Evolutionary conservation across 2,329 filamentous ascomycete species (phyloP).

Genomic region (Colletotrichum plurivorum): DNA sequence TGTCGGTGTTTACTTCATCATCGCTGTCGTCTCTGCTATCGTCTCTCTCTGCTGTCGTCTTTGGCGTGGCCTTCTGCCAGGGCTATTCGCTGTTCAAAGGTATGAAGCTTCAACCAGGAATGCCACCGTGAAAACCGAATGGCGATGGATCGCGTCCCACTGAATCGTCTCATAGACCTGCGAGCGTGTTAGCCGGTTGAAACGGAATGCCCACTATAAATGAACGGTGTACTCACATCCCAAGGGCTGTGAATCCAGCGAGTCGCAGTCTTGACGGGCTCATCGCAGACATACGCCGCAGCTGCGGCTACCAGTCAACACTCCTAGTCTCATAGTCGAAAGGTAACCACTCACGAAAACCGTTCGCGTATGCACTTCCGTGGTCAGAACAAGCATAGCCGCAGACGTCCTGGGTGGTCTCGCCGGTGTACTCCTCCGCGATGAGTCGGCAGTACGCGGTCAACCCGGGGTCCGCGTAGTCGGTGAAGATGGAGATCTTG

Average conservation of each 20-base stretch:
- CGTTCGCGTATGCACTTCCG: constrained; percentile 49
- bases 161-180: constrained; percentile 51
- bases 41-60: too few species aligned
- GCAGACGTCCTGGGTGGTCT: constrained; percentile 52
- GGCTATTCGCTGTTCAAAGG: background rate
- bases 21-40: too few species aligned
- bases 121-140: constrained; percentile 52
- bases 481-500: constrained; percentile 56
- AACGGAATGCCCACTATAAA: background rate
- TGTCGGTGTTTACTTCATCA: too few species aligned
- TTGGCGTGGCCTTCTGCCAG: too few species aligned
- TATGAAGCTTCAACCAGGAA: constrained; percentile 49
- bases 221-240: constrained; percentile 49
- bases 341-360: constrained; percentile 50
- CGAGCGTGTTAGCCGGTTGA: background rate
- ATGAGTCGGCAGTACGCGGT: constrained; percentile 54
- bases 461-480: constrained; percentile 58
- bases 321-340: background rate
- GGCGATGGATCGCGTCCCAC: constrained; percentile 52
- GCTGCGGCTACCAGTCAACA: constrained; percentile 45
- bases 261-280: constrained; percentile 47
- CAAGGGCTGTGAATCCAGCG: constrained; percentile 50
- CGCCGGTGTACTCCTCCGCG: constrained; percentile 48
- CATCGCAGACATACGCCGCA: constrained; percentile 54
- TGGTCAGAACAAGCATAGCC: constrained; percentile 63